Evolutionary conservation across 1,284 basidiomycete genomes (phyloP).

Genomic region (Apiotrichum gracile): DNA sequence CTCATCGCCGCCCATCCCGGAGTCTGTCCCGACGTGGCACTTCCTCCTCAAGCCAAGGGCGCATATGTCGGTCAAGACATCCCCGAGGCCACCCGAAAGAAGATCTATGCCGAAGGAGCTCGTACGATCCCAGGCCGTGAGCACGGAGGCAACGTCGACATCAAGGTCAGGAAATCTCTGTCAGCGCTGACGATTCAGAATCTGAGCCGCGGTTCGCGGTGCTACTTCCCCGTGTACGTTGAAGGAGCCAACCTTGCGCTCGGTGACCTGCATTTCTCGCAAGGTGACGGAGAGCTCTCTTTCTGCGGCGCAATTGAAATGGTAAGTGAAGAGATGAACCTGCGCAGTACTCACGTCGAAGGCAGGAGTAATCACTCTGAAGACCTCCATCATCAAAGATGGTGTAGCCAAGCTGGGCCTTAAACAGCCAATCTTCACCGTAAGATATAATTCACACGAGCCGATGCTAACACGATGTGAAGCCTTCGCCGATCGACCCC

Average conservation of each 20-base stretch:
- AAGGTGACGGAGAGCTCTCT: conserved; percentile 64
- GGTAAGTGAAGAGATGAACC: conserved; percentile 57
- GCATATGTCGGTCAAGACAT: conserved; percentile 63
- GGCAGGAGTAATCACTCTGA: conserved; percentile 6
- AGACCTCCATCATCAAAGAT: conserved; percentile 4
- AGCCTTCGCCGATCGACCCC: conserved; percentile 14
- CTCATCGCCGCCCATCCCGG: conserved; percentile 54
- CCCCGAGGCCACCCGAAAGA: conserved; percentile 51
- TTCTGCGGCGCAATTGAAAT: conserved; percentile 30
- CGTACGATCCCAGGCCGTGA: conserved; percentile 70
- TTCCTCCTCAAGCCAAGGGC: conserved; percentile 58
- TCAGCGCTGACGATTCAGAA: background rate
- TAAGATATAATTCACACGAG: background rate
- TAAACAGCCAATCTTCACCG: conserved; percentile 10
- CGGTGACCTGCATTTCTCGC: conserved; percentile 71
- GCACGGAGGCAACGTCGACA: conserved; percentile 77
- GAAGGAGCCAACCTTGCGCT: conserved; percentile 67
- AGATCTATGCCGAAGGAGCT: conserved; percentile 63
- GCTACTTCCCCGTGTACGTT: conserved; percentile 58
- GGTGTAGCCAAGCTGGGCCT: conserved; percentile 9
- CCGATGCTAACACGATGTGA: background rate
- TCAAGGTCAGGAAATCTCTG: conserved; percentile 33
- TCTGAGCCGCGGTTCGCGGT: conserved; percentile 6
- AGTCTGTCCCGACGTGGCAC: conserved; percentile 55
- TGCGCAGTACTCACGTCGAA: background rate